phyloP scores from a whole-genome alignment of 1,139 yeast species.

The Geotrichum cucujoidarum region DNA sequence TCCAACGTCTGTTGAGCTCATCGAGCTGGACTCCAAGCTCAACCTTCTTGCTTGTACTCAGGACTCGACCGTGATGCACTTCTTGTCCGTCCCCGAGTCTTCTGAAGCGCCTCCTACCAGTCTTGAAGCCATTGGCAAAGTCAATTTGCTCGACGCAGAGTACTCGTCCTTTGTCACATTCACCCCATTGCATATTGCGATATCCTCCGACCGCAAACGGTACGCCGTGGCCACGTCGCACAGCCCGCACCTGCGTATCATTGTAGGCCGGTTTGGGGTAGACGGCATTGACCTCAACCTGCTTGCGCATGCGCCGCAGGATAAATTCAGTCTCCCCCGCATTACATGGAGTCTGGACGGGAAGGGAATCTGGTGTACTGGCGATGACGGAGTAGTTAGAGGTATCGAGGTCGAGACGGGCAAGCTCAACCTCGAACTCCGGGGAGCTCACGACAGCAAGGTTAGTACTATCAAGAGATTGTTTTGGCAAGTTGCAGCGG shows the following conservation, averaged over 20 bases:
- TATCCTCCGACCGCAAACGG: slow-evolving; percentile 8
- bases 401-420: slow-evolving; percentile 35
- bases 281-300: slow-evolving; percentile 5
- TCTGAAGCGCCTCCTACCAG: neutral
- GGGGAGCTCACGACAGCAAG: slow-evolving; percentile 9
- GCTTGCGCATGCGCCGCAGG: slow-evolving; percentile 17
- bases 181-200: slow-evolving; percentile 14
- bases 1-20: slow-evolving; percentile 17
- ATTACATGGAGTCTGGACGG: slow-evolving; percentile 17
- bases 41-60: slow-evolving; percentile 14
- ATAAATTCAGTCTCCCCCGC: slow-evolving; percentile 12
- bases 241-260: slow-evolving; percentile 15
- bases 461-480: neutral
- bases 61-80: slow-evolving; percentile 17
- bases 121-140: slow-evolving; percentile 4
- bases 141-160: slow-evolving; percentile 15
- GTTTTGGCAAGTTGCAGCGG: neutral
- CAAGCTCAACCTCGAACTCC: slow-evolving; percentile 22
- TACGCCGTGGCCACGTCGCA: slow-evolving; percentile 17
- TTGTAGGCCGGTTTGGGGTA: slow-evolving; percentile 7
- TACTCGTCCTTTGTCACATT: slow-evolving; percentile 13
- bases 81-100: neutral
- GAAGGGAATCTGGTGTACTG: slow-evolving; percentile 58
- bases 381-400: slow-evolving; percentile 64
- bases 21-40: neutral